These are phyloP conservation scores for Aspergillus felis DNA, from an alignment of 2,329 filamentous ascomycete genomes.

Conservation along the genomic window DNA sequence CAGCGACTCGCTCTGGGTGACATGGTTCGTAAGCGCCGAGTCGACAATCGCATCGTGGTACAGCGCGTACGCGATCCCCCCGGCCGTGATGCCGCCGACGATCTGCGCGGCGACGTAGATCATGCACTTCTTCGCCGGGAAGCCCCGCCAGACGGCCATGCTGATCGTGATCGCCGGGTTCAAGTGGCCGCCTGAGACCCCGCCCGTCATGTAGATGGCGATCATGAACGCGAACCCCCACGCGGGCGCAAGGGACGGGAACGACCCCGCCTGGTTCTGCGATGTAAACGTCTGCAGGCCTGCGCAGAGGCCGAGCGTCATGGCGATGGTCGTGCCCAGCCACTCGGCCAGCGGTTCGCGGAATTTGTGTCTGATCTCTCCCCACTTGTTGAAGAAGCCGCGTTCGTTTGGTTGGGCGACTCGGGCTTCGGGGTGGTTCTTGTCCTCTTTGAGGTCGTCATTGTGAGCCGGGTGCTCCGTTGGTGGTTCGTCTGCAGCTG, in stretches of 20 bases:
- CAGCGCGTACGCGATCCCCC: slow-evolving; percentile 31
- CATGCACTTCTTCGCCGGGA: slow-evolving; percentile 24
- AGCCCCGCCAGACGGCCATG: slow-evolving; percentile 32
- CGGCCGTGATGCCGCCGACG: slow-evolving; percentile 32
- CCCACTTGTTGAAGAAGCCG: slow-evolving; percentile 26
- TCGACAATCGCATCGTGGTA: slow-evolving; percentile 34
- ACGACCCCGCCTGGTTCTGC: slow-evolving; percentile 20
- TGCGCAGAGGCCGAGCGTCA: slow-evolving; percentile 27
- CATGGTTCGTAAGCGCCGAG: slow-evolving; percentile 10
- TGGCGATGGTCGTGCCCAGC: slow-evolving; percentile 25
- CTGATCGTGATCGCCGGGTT: slow-evolving; percentile 45
- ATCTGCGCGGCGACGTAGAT: slow-evolving; percentile 34
- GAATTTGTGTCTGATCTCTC: slow-evolving; percentile 19
- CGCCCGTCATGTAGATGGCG: slow-evolving; percentile 45
- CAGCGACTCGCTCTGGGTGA: slow-evolving; percentile 14
- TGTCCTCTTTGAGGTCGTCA: not conserved
- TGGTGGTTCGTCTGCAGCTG: not conserved
- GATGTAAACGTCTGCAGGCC: slow-evolving; percentile 21
- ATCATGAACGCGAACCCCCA: slow-evolving; percentile 34
- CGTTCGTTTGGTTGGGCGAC: not conserved
- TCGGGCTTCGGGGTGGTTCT: not conserved
- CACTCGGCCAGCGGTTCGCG: slow-evolving; percentile 30
- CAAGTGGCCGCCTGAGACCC: slow-evolving; percentile 47
- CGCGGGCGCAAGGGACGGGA: slow-evolving; percentile 14
- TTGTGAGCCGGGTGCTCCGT: not conserved